These are phyloP conservation scores for Gossypium schwendimanii DNA, from an alignment of 441 rosid genomes.

Conservation along the genomic window DNA sequence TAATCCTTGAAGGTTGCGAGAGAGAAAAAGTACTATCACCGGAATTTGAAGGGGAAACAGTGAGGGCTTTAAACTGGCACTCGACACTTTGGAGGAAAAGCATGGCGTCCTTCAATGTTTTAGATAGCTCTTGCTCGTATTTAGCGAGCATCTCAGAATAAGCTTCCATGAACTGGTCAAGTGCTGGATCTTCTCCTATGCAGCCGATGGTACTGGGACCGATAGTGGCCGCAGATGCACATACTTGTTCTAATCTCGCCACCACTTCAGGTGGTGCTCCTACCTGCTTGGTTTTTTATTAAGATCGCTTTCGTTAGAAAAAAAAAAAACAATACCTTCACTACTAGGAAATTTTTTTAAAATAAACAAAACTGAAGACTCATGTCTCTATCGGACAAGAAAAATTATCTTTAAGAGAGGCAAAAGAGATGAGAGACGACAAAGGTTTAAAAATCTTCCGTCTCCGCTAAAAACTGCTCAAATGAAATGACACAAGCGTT, in stretches of 20 bases:
- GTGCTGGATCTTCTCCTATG: constrained; percentile 86
- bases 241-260: constrained; percentile 69
- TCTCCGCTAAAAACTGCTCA: background rate
- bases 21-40: constrained; percentile 32
- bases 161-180: constrained; percentile 99
- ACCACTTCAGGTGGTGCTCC: constrained; percentile 92
- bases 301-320: constrained; percentile 4
- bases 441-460: background rate
- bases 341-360: background rate
- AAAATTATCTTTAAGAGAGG: background rate
- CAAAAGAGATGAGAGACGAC: background rate
- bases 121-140: constrained; percentile 89
- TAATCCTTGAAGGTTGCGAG: background rate
- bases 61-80: constrained; percentile 74
- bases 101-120: constrained; percentile 89
- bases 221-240: constrained; percentile 48
- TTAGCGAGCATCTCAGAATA: constrained; percentile 94
- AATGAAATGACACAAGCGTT: background rate
- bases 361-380: background rate
- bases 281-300: constrained; percentile 34
- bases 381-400: constrained; percentile 21
- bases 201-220: constrained; percentile 30
- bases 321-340: background rate
- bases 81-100: constrained; percentile 73
- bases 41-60: constrained; percentile 45